Evolutionary conservation across 352 stramenopile genomes (phyloP).

Genomic region (Hyaloperonospora arabidopsidis): DNA sequence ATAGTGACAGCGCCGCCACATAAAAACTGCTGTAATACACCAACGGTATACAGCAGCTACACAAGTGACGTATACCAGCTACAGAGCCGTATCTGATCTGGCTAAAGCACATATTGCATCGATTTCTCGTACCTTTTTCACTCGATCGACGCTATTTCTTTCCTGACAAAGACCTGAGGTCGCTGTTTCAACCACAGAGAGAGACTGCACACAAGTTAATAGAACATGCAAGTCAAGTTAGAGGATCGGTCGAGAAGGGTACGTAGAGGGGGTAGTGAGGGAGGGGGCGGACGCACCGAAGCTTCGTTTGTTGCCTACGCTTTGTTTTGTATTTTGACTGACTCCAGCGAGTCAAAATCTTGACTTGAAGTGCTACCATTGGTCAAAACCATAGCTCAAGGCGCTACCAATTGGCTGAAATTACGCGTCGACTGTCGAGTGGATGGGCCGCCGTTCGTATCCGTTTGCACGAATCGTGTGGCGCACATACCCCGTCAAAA

Average conservation of each 20-base stretch:
- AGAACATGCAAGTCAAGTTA: no score
- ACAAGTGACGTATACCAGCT: no score
- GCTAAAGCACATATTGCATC: neutral
- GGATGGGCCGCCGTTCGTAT: constrained; percentile 15
- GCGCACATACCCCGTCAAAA: constrained; percentile 2
- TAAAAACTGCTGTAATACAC: neutral
- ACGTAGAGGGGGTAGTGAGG: neutral
- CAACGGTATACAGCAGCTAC: neutral
- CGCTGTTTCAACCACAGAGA: constrained; percentile 19
- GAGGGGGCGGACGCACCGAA: constrained; percentile 14
- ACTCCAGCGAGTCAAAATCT: constrained; percentile 18
- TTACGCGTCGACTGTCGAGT: constrained; percentile 1
- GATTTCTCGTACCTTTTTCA: constrained; percentile 17
- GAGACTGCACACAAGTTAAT: constrained; percentile 5
- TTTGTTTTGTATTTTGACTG: constrained; percentile 26
- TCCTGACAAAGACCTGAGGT: constrained; percentile 7
- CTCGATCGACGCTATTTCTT: constrained; percentile 10
- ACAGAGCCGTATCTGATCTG: neutral
- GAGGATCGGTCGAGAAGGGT: no score
- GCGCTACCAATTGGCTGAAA: constrained; percentile 10
- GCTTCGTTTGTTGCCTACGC: constrained; percentile 8
- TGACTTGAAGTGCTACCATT: constrained; percentile 7
- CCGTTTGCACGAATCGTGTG: neutral
- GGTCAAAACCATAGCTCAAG: constrained; percentile 2
- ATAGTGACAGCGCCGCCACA: neutral